phyloP scores from a whole-genome alignment of 1,139 yeast species.

The Torulaspora globosa region DNA sequence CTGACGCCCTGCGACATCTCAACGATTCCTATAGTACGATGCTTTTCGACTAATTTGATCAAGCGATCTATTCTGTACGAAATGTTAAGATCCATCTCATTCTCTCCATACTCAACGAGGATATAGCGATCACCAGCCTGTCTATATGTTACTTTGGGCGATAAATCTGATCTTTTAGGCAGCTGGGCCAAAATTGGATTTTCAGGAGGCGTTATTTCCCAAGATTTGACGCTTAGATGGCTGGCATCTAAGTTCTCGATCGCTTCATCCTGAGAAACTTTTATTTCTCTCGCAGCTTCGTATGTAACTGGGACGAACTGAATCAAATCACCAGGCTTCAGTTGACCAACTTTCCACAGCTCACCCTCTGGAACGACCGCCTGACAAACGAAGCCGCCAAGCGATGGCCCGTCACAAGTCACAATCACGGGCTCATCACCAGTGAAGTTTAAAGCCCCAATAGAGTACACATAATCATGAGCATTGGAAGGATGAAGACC shows the following conservation, averaged over 20 bases:
- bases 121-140: slow-evolving; percentile 96
- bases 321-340: slow-evolving; percentile 85
- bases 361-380: slow-evolving; percentile 95
- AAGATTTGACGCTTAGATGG: slow-evolving; percentile 29
- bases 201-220: slow-evolving; percentile 38
- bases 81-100: slow-evolving; percentile 76
- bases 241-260: slow-evolving; percentile 40
- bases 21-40: slow-evolving; percentile 70
- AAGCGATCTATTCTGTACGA: slow-evolving; percentile 81
- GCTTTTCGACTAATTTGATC: slow-evolving; percentile 63
- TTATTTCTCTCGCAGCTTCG: slow-evolving; percentile 62
- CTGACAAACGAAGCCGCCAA: slow-evolving; percentile 96
- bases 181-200: slow-evolving; percentile 56
- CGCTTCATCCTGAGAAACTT: slow-evolving; percentile 52
- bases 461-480: slow-evolving; percentile 92
- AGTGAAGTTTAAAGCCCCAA: slow-evolving; percentile 95
- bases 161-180: slow-evolving; percentile 45
- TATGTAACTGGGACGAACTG: slow-evolving; percentile 74
- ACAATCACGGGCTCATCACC: slow-evolving; percentile 98
- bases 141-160: slow-evolving; percentile 78
- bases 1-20: slow-evolving; percentile 98
- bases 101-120: slow-evolving; percentile 88
- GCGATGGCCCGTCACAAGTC: slow-evolving; percentile 95
- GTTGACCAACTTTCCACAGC: slow-evolving; percentile 98
- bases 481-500: slow-evolving; percentile 97